These are phyloP conservation scores for Suillus sp. DNA, from an alignment of 768 basidiomycete genomes.

Conservation along the genomic window DNA sequence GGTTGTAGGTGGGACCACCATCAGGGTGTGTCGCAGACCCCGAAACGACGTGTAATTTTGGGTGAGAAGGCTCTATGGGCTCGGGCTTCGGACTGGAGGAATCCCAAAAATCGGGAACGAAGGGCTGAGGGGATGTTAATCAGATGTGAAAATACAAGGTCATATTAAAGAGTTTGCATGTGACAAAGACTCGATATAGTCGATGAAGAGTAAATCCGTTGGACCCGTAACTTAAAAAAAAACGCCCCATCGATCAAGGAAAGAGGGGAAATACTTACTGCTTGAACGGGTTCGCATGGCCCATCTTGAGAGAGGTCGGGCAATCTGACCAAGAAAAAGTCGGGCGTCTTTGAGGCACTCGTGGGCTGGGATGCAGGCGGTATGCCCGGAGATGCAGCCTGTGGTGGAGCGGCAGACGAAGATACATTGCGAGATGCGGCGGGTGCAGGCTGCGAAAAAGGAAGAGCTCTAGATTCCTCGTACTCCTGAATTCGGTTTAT, in stretches of 20 bases:
- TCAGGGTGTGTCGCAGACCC: conserved; percentile 48
- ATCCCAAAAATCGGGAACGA: conserved; percentile 59
- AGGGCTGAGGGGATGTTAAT: conserved; percentile 46
- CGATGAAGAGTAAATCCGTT: conserved; percentile 1
- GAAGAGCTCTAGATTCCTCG: conserved; percentile 37
- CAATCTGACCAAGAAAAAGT: conserved; percentile 51
- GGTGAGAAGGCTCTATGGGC: conserved; percentile 30
- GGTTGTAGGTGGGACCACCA: conserved; percentile 49
- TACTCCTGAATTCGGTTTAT: conserved; percentile 56
- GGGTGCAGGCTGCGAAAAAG: conserved; percentile 24
- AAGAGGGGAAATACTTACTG: conserved; percentile 46
- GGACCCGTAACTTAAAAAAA: neutral
- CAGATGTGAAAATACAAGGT: conserved; percentile 12
- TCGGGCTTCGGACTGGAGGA: conserved; percentile 43
- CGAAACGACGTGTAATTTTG: conserved; percentile 54
- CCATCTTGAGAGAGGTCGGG: conserved; percentile 54
- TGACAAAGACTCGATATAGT: conserved; percentile 14
- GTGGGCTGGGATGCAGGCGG: conserved; percentile 37
- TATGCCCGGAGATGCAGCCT: conserved; percentile 43
- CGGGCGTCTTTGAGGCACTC: conserved; percentile 24
- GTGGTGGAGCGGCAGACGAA: conserved; percentile 25
- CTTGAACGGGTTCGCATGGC: conserved; percentile 49
- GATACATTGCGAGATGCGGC: conserved; percentile 31
- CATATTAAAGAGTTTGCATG: conserved; percentile 16
- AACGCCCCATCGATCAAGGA: conserved; percentile 9